These are phyloP conservation scores for Barbarea vulgaris DNA, from an alignment of 345 rosid genomes.

Conservation along the genomic window DNA sequence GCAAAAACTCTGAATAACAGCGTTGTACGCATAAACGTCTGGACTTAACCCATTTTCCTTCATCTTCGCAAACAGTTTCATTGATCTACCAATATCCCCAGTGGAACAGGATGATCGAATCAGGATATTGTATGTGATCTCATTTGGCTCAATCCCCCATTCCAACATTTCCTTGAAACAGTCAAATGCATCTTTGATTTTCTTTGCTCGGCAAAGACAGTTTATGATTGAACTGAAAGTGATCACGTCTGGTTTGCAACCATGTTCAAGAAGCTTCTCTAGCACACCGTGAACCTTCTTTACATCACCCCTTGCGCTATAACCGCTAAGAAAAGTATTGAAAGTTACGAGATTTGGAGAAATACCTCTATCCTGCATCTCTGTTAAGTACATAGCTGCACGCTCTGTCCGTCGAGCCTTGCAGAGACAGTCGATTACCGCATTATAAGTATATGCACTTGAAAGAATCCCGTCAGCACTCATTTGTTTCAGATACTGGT, in stretches of 20 bases:
- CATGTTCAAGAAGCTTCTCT: constrained; percentile 56
- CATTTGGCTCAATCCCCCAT: constrained; percentile 82
- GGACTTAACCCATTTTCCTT: constrained; percentile 61
- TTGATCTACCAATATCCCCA: constrained; percentile 60
- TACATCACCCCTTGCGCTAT: constrained; percentile 56
- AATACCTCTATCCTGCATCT: constrained; percentile 59
- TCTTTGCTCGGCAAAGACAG: constrained; percentile 68
- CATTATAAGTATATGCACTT: constrained; percentile 65
- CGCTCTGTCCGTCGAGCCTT: constrained; percentile 54
- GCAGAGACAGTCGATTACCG: constrained; percentile 80
- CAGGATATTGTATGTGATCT: constrained; percentile 67
- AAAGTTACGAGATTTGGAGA: constrained; percentile 78
- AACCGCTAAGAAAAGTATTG: constrained; percentile 70
- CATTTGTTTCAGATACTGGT: constrained; percentile 57
- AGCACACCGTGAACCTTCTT: constrained; percentile 48
- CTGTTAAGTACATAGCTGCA: constrained; percentile 49
- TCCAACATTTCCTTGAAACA: constrained; percentile 81
- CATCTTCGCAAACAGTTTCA: constrained; percentile 63
- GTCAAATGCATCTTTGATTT: constrained; percentile 70
- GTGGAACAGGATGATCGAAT: constrained; percentile 56
- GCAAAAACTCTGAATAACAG: constrained; percentile 65
- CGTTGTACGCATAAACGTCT: constrained; percentile 63
- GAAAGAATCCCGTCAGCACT: constrained; percentile 50
- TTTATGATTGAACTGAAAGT: constrained; percentile 79
- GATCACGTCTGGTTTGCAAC: constrained; percentile 70